These are phyloP conservation scores for Tetracladium marchalianum DNA, from an alignment of 495 filamentous ascomycete species.

Conservation along the genomic window DNA sequence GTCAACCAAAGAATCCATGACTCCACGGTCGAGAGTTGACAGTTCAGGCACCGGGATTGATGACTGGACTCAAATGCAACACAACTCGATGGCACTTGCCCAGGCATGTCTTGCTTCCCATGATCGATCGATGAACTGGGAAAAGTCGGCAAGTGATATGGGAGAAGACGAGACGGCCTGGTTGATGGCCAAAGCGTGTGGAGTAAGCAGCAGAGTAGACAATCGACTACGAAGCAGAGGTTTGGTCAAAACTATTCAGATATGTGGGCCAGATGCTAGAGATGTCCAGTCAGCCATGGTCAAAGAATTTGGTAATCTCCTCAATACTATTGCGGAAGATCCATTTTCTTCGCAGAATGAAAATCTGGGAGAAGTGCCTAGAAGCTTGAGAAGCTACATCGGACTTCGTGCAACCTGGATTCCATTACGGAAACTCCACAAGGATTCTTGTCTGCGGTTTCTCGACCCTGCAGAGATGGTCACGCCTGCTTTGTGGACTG, in stretches of 20 bases:
- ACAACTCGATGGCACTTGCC: constrained; percentile 29
- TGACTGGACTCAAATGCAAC: constrained; percentile 49
- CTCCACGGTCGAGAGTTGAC: constrained; percentile 29
- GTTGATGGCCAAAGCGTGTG: constrained; percentile 45
- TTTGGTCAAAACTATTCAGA: constrained; percentile 46
- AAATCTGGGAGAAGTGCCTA: constrained; percentile 3
- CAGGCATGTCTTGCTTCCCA: constrained; percentile 25
- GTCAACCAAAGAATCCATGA: constrained; percentile 39
- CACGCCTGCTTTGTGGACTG: constrained; percentile 56
- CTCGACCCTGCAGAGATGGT: constrained; percentile 55
- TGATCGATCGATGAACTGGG: constrained; percentile 33
- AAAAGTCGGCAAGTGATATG: constrained; percentile 29
- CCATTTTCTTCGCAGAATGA: constrained; percentile 11
- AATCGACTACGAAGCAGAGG: constrained; percentile 55
- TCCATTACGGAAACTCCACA: constrained; percentile 61
- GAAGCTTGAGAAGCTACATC: constrained; percentile 22
- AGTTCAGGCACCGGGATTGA: constrained; percentile 26
- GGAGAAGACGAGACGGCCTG: constrained; percentile 7
- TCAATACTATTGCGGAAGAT: constrained; percentile 27
- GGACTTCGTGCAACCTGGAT: constrained; percentile 48
- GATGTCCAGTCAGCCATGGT: constrained; percentile 50
- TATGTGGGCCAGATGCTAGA: constrained; percentile 46
- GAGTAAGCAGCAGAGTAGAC: constrained; percentile 40
- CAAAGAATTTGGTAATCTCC: constrained; percentile 44
- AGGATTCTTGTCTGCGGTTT: constrained; percentile 55